phyloP scores from a whole-genome alignment of 2,329 filamentous ascomycete genomes.

The Ophiostoma quercus region DNA sequence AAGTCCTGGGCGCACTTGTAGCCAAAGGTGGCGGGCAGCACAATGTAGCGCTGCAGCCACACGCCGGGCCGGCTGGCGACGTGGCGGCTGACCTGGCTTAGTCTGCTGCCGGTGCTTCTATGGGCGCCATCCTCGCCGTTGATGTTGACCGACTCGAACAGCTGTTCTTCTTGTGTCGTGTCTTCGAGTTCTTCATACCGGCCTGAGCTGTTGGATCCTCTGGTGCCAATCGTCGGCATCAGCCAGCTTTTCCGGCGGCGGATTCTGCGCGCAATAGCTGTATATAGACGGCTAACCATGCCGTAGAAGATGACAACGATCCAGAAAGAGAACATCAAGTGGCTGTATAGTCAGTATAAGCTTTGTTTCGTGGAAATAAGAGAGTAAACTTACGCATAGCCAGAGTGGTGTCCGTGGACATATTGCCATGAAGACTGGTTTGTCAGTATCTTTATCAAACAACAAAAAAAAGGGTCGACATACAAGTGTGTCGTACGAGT shows the following conservation, averaged over 20 bases:
- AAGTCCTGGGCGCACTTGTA: slow-evolving; percentile 41
- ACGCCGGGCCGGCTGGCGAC: slow-evolving; percentile 17
- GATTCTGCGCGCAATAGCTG: background rate
- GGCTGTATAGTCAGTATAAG: background rate
- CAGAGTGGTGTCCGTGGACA: background rate
- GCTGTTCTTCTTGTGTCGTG: background rate
- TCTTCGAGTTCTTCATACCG: background rate
- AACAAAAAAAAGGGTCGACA: background rate
- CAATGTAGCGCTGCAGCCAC: slow-evolving; percentile 23
- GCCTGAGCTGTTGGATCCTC: background rate
- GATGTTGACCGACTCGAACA: slow-evolving; percentile 2
- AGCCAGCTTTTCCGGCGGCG: slow-evolving; percentile 8
- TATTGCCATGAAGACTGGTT: background rate
- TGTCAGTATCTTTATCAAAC: background rate
- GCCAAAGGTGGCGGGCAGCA: slow-evolving; percentile 38
- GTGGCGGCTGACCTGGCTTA: background rate
- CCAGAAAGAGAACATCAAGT: slow-evolving; percentile 40
- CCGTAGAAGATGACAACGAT: slow-evolving; percentile 32
- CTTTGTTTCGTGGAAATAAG: no score
- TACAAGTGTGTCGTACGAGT: slow-evolving; percentile 40
- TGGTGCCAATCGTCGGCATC: background rate
- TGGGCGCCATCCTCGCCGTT: background rate
- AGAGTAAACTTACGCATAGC: background rate
- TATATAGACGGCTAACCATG: background rate
- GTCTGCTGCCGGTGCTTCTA: background rate